Evolutionary conservation across 345 rosid species (phyloP).

Genomic region (Bruguiera gymnorhiza): DNA sequence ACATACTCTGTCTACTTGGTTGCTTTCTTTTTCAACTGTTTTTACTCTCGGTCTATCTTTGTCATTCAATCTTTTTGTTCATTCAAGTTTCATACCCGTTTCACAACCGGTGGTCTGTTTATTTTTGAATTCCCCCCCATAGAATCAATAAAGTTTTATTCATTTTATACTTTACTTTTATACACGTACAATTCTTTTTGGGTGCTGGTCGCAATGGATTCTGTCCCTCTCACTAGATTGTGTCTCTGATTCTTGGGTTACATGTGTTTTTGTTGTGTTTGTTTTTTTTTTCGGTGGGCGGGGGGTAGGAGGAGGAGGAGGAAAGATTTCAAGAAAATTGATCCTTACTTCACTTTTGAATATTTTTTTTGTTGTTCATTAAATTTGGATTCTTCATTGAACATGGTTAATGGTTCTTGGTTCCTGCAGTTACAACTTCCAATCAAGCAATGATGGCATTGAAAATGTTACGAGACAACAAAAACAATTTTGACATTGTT

Average conservation of each 20-base stretch:
- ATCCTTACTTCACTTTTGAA: background rate
- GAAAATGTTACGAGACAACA: slow-evolving; percentile 55
- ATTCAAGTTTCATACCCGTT: background rate
- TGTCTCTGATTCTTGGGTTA: no score
- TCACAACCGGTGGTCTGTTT: background rate
- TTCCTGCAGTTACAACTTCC: slow-evolving; percentile 53
- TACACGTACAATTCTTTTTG: no score
- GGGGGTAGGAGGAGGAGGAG: no score
- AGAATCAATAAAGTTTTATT: background rate
- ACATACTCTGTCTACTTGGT: background rate
- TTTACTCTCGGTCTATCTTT: slow-evolving; percentile 1
- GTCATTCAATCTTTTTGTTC: background rate
- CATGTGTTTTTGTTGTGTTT: no score
- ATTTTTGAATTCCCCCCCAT: no score
- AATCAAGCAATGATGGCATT: slow-evolving; percentile 54
- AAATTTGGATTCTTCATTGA: slow-evolving; percentile 8
- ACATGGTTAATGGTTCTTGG: slow-evolving; percentile 14
- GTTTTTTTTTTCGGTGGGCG: background rate
- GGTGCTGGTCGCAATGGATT: no score
- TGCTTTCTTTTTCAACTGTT: background rate
- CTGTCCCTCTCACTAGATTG: no score
- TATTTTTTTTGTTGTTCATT: background rate
- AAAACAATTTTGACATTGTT: slow-evolving; percentile 53
- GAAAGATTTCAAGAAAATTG: background rate
- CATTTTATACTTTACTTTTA: background rate